Percentiles rank a stretch among this genome's conserved stretches.
Conservation (phyloP, 345 rosid species). For the Adansonia digitata region DNA sequence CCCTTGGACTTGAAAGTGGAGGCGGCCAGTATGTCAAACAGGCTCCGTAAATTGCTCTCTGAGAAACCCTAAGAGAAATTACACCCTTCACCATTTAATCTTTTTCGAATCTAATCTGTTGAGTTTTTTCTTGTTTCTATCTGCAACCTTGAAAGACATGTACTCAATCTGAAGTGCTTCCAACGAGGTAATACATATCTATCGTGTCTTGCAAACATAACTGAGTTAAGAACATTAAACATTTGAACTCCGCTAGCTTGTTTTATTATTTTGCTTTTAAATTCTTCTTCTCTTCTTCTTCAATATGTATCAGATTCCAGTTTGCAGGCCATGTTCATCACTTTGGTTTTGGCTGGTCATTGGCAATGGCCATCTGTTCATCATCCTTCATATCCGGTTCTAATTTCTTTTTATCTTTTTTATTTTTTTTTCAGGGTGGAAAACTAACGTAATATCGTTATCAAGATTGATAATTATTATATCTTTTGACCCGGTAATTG, state of each 20-base stretch:
- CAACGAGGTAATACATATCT: not conserved
- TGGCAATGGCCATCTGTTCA: not conserved
- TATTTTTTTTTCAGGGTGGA: not conserved
- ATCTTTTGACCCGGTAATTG: not conserved
- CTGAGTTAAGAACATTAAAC: not conserved
- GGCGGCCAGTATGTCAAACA: slow-evolving; percentile 46
- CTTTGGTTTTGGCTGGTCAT: not conserved
- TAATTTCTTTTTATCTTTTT: too few relatives aligned
- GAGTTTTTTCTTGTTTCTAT: not conserved
- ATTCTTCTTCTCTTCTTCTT: not conserved
- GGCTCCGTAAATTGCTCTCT: slow-evolving; percentile 38
- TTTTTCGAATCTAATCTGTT: not conserved
- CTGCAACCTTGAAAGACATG: not conserved
- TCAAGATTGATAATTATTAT: not conserved
- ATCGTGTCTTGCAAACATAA: not conserved
- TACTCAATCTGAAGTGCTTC: not conserved
- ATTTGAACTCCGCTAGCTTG: not conserved
- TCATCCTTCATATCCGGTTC: not conserved
- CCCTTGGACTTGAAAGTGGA: slow-evolving; percentile 19
- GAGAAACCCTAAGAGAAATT: slow-evolving; percentile 24
- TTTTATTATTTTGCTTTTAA: too few relatives aligned
- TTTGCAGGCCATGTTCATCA: not conserved
- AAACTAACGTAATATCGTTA: not conserved
- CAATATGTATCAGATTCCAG: not conserved
- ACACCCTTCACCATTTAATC: not conserved